Base-by-base conservation (phyloP, 164 flowering plant species). In the Liriodendron chinense region DNA sequence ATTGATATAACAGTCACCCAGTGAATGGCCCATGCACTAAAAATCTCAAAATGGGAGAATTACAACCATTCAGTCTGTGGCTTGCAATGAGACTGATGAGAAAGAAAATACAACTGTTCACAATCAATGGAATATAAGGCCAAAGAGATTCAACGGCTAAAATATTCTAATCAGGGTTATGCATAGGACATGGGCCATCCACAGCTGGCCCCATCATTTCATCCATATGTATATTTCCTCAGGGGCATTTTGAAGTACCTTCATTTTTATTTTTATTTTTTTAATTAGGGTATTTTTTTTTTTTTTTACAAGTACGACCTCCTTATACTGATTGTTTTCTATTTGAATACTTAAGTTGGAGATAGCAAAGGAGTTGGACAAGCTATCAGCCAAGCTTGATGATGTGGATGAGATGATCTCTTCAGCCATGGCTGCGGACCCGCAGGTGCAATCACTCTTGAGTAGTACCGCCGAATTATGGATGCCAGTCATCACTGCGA, bases 401-500 rank as follows among this genome's bases (percentile, higher is more conserved):
- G 83, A 90, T 80, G 94, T 92, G 47, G 96, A 92, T 78, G 91
- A 88, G 82, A 86, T 93, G 93, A 92, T 94, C 80, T 93, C 98
- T 4, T 86, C 98, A 69, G 80, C 92, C 62, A 88, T 94, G 85
- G 90, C 96, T 74, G 76, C 84, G n/a, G 98, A 93, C 76, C 97
- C 94, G 26, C 86, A 92, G 72, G 96, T 95, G 70, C 82, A 85
- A 69, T 81, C 93, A 23, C 89, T 92, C 21, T 72, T 93, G 77
- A 90, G 95, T 77, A 83, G 86, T 59, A 92, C 96, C 0, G 90
- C 98, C 50, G 90, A 92, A 79, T 80, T 94, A 7, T 94, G 98
- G 98, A 87, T 95, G 95, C 98, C 98, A 0, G 94, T 95, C 65
- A 92, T 93, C 56, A 93, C 98, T 24, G 96, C 98, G 68, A 86